Evolutionary conservation across 768 basidiomycete genomes (phyloP), one percentile per base, ranked within the genome.

Genomic region (Auricularia sp.): DNA sequence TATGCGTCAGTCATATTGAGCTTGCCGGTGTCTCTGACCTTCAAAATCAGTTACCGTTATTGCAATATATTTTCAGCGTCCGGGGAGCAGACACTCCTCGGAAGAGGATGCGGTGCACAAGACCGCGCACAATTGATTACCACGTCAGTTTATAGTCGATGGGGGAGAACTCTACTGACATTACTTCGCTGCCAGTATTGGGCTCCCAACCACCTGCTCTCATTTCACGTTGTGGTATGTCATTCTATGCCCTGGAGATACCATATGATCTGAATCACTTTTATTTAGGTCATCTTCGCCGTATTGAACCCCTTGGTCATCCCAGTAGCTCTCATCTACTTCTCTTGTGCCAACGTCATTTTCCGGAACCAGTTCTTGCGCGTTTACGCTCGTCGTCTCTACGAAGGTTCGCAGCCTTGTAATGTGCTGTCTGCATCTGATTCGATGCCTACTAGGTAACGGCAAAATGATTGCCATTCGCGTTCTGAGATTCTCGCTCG

Each of bases 301-400:
- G 66, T 76, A 11, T 71, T 77, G 44, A 77, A 77, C 58, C 75
- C 77, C 13, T 68, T 73, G 13, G 74, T 73, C 35, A 65, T 73
- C 51, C 71, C 71, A 0, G 72, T 73, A 61, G 70, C 68, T 24
- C 63, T 70, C 45, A 37, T 71, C 29, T 75, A 71, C 63, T 71
- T 72, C 63, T 37, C 44, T 13, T 65, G 66, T n/a, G 70, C 71
- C 7, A 61, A 67, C 39, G 63, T 70, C 8, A 68, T 74, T 29
- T 71, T 74, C 67, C 72, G 72, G 62, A 68, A 72, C 39, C 72
- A 59, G 61, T 42, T 65, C 64, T 59, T 65, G 63, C 66, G 73
- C 68, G 74, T 65, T 16, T 70, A 68, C 56, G 67, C 68, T 14
- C 67, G 65, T 18, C 64, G 63, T 24, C 67, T 67, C 36, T 68